These are phyloP conservation scores for Fagopyrum tataricum DNA, from an alignment of 148 eudicot genomes.

Conservation along the genomic window DNA sequence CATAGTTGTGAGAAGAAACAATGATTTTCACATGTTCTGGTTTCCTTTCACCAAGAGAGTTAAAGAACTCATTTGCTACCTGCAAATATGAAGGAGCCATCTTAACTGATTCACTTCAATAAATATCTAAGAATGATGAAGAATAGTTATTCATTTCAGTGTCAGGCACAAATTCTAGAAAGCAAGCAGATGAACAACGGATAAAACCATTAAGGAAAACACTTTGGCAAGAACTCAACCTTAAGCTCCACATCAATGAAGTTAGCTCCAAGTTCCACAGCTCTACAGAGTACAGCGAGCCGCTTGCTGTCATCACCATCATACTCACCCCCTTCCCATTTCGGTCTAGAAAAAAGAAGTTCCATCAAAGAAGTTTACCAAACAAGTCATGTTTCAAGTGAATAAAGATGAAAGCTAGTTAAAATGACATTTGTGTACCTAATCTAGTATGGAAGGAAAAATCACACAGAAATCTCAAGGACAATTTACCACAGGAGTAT, in stretches of 20 bases:
- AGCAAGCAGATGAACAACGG: background rate
- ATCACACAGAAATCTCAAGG: background rate
- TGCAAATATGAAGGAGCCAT: constrained; percentile 19
- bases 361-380: background rate
- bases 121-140: background rate
- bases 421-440: background rate
- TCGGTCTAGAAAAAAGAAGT: constrained; percentile 30
- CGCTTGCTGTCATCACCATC: constrained; percentile 50
- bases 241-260: constrained; percentile 67
- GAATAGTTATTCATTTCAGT: background rate
- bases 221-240: constrained; percentile 25
- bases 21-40: constrained; percentile 55
- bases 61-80: constrained; percentile 60
- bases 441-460: background rate
- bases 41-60: constrained; percentile 37
- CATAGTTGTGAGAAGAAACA: constrained; percentile 85
- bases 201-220: background rate
- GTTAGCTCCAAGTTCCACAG: constrained; percentile 61
- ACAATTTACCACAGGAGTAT: background rate
- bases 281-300: constrained; percentile 31
- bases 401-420: background rate
- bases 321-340: constrained; percentile 51
- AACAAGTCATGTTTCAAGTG: background rate
- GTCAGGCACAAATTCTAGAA: background rate
- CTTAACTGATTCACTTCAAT: background rate